Conservation (phyloP, 371 early-diverging fungal genomes). For the Rhizomucor pusillus region DNA sequence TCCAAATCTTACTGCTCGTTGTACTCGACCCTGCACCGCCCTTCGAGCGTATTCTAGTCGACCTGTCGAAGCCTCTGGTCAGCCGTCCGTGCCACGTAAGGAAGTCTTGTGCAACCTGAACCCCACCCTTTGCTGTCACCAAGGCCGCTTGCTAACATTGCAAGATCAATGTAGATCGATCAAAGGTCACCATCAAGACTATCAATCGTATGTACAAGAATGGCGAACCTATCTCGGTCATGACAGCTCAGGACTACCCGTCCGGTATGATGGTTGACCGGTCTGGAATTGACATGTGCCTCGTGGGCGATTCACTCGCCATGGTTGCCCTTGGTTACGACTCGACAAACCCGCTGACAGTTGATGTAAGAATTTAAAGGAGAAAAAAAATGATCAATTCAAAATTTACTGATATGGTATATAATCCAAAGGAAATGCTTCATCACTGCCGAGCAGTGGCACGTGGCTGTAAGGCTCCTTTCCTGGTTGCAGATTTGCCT, state of each 20-base stretch:
- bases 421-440: slow-evolving; percentile 93
- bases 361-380: slow-evolving; percentile 57
- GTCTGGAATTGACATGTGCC: slow-evolving; percentile 79
- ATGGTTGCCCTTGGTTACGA: slow-evolving; percentile 94
- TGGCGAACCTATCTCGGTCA: slow-evolving; percentile 75
- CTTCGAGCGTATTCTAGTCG: slow-evolving; percentile 1
- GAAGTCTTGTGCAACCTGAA: not conserved
- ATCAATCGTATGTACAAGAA: slow-evolving; percentile 70
- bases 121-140: not conserved
- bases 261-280: slow-evolving; percentile 81
- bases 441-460: slow-evolving; percentile 92
- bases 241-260: slow-evolving; percentile 92
- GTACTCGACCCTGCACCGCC: too few relatives aligned
- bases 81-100: slow-evolving; percentile 8
- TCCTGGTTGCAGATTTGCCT: slow-evolving; percentile 88
- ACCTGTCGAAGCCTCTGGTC: not conserved
- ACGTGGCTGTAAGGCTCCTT: slow-evolving; percentile 72
- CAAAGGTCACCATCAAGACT: slow-evolving; percentile 84
- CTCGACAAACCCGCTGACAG: slow-evolving; percentile 81
- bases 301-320: slow-evolving; percentile 95
- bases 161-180: slow-evolving; percentile 27
- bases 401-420: too few relatives aligned
- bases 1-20: too few relatives aligned
- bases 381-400: not conserved
- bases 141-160: not conserved